Evolutionary conservation across 768 basidiomycete genomes (phyloP).

Genomic region (Boletus coccyginus): DNA sequence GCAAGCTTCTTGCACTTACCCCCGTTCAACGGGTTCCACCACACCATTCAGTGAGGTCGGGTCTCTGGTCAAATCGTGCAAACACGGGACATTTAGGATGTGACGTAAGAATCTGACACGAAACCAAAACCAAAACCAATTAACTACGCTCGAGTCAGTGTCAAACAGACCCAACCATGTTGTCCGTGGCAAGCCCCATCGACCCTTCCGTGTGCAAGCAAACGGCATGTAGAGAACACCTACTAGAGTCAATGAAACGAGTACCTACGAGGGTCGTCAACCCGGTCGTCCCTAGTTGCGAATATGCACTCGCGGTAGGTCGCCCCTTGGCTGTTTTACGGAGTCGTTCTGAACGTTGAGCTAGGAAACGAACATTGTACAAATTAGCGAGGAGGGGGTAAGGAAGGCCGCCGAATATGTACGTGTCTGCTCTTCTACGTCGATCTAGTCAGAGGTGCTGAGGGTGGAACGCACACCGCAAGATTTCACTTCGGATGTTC

Average conservation of each 20-base stretch:
- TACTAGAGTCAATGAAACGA: background rate
- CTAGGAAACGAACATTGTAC: constrained; percentile 60
- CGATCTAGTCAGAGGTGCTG: constrained; percentile 3
- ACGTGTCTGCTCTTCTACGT: constrained; percentile 15
- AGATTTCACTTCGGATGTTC: constrained; percentile 63
- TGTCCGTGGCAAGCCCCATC: constrained; percentile 14
- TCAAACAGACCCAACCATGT: constrained; percentile 7
- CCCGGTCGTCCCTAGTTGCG: constrained; percentile 58
- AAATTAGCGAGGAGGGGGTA: constrained; percentile 59
- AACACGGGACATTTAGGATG: background rate
- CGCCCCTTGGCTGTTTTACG: background rate
- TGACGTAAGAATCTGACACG: constrained; percentile 8
- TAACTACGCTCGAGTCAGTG: background rate
- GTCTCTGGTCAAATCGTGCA: background rate
- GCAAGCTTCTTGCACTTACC: background rate
- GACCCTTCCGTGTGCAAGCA: background rate
- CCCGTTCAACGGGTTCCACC: background rate
- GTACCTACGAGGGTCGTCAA: constrained; percentile 33
- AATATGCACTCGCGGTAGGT: constrained; percentile 57
- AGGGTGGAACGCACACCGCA: background rate
- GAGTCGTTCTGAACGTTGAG: background rate
- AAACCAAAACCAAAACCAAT: constrained; percentile 7
- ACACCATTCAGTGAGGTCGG: background rate
- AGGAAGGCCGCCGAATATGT: constrained; percentile 66
- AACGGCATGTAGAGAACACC: background rate